Conservation (phyloP, 1,284 basidiomycete species). For the Tilletia caries region DNA sequence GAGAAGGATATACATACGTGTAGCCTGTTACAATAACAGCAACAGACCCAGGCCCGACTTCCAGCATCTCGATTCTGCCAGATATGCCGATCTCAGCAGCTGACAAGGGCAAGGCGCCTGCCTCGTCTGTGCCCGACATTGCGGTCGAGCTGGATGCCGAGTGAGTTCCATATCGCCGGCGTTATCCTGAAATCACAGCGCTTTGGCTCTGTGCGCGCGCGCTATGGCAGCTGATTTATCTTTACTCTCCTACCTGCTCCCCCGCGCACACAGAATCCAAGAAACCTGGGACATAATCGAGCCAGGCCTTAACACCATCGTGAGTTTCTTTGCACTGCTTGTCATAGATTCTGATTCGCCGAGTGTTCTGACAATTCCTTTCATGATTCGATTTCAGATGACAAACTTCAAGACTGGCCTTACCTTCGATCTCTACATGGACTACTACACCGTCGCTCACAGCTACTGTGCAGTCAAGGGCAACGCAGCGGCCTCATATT, state of each 20-base stretch:
- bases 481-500: not conserved
- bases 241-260: no score
- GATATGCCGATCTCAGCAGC: not conserved
- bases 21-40: no score
- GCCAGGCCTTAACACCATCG: conserved; percentile 5
- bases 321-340: not conserved
- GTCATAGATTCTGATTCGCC: no score
- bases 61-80: not conserved
- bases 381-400: not conserved
- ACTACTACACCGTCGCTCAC: not conserved
- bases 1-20: no score
- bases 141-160: not conserved
- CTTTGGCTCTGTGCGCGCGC: no score
- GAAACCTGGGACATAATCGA: conserved; percentile 4
- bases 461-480: not conserved
- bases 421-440: not conserved
- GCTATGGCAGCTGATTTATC: no score
- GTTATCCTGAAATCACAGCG: no score
- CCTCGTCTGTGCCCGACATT: not conserved
- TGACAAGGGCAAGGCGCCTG: conserved; percentile 7
- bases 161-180: not conserved
- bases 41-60: no score
- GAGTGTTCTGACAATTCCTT: not conserved
- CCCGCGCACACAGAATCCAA: not conserved
- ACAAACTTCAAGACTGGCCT: conserved; percentile 8